These are phyloP conservation scores for Cylindricascospora bacillispora DNA, from an alignment of 1,139 yeast genomes.

Conservation along the genomic window DNA sequence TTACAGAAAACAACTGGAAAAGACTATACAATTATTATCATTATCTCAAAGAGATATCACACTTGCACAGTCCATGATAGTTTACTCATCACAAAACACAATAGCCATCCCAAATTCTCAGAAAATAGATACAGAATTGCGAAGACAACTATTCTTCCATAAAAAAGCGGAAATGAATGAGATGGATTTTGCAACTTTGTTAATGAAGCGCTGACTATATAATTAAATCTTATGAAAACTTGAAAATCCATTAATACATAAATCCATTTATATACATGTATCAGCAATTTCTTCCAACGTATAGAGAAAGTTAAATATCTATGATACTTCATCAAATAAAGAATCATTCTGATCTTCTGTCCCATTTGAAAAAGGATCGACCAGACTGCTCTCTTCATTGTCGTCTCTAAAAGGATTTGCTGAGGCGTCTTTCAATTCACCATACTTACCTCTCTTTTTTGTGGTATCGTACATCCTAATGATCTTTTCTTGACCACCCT, in stretches of 20 bases:
- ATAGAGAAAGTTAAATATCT: no score
- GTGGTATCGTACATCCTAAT: constrained; percentile 94
- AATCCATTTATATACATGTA: no score
- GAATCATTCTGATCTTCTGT: no score
- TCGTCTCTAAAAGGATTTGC: constrained; percentile 21
- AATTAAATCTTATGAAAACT: no score
- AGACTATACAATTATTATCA: constrained; percentile 7
- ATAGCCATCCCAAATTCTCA: not conserved
- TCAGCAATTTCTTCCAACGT: no score
- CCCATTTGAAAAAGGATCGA: no score
- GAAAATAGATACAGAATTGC: constrained; percentile 15
- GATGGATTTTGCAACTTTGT: not conserved
- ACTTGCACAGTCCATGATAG: constrained; percentile 8
- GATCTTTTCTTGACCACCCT: constrained; percentile 80
- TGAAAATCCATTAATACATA: no score
- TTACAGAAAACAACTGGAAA: no score
- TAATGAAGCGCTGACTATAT: not conserved
- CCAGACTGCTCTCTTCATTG: no score
- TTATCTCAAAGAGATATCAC: constrained; percentile 6
- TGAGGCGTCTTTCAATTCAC: constrained; percentile 36
- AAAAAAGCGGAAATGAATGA: constrained; percentile 27
- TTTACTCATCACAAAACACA: constrained; percentile 1
- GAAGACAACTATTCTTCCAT: constrained; percentile 24
- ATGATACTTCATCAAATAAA: no score
- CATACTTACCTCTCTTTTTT: constrained; percentile 39